These are phyloP conservation scores for Agaricus subrufescens DNA, from an alignment of 768 basidiomycete species.

Conservation along the genomic window DNA sequence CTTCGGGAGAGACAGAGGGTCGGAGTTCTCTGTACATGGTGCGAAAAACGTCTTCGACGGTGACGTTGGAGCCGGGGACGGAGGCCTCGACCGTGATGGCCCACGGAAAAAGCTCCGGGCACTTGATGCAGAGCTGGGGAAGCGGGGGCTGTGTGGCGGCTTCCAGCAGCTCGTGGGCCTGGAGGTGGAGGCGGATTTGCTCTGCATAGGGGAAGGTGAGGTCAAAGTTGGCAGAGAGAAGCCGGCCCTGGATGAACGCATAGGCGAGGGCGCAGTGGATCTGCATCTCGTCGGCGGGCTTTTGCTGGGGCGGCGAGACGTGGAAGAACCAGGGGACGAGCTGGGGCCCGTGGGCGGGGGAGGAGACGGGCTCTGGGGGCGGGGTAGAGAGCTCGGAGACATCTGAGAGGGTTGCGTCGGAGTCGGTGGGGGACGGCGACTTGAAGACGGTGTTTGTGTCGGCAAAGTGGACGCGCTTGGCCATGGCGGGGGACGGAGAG, in stretches of 20 bases:
- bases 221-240: slow-evolving; percentile 33
- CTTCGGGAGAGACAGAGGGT: slow-evolving; percentile 34
- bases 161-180: slow-evolving; percentile 21
- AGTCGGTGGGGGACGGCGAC: slow-evolving; percentile 27
- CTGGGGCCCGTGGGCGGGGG: slow-evolving; percentile 23
- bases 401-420: slow-evolving; percentile 28
- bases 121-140: slow-evolving; percentile 26
- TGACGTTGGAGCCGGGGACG: slow-evolving; percentile 26
- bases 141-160: slow-evolving; percentile 19
- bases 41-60: slow-evolving; percentile 46
- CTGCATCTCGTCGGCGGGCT: slow-evolving; percentile 25
- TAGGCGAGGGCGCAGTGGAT: slow-evolving; percentile 40
- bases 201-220: slow-evolving; percentile 27
- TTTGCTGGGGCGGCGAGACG: slow-evolving; percentile 10
- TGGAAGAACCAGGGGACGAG: slow-evolving; percentile 18
- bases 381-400: slow-evolving; percentile 34
- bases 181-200: slow-evolving; percentile 17
- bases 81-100: slow-evolving; percentile 28
- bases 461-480: slow-evolving; percentile 40
- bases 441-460: slow-evolving; percentile 32
- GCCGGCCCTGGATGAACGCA: slow-evolving; percentile 19
- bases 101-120: slow-evolving; percentile 22
- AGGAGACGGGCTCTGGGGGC: slow-evolving; percentile 27
- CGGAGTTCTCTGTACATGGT: slow-evolving; percentile 45
- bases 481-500: slow-evolving; percentile 16